Conservation (phyloP, 108 stramenopile species). For the Nannochloropsis salina region DNA sequence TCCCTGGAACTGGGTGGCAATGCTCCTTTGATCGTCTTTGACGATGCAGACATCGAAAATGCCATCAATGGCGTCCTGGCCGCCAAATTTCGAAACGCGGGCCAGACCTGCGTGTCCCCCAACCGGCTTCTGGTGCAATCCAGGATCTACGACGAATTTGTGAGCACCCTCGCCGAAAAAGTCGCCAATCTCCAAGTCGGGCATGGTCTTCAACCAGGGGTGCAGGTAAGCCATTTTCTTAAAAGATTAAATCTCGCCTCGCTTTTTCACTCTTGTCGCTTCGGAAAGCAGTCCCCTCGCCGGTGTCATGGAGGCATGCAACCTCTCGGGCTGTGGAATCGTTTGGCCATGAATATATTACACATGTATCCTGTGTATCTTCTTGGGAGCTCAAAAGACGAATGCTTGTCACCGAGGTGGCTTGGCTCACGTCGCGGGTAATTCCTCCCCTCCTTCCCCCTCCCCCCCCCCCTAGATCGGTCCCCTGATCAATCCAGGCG, state of each 20-base stretch:
- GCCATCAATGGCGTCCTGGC: conserved; percentile 48
- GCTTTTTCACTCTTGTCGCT: too few species aligned
- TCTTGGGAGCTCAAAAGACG: too few species aligned
- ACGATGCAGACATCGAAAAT: conserved; percentile 54
- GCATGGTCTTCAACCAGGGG: conserved; percentile 42
- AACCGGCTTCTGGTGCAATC: conserved; percentile 54
- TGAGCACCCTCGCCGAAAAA: conserved; percentile 30
- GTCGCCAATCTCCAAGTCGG: conserved; percentile 41
- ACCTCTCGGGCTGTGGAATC: too few species aligned
- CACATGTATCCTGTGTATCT: too few species aligned
- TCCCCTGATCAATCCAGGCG: conserved; percentile 33
- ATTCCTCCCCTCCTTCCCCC: neutral
- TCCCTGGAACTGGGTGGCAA: conserved; percentile 60
- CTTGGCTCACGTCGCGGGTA: too few species aligned
- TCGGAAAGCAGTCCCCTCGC: too few species aligned
- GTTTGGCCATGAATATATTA: too few species aligned
- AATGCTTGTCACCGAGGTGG: too few species aligned
- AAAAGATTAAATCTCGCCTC: neutral
- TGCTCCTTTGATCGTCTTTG: conserved; percentile 55
- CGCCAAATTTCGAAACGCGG: conserved; percentile 49
- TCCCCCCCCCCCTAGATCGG: conserved; percentile 35
- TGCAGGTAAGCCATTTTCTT: neutral
- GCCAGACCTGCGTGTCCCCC: conserved; percentile 51
- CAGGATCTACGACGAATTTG: conserved; percentile 46
- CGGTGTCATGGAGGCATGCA: too few species aligned